Evolutionary conservation across 352 stramenopile species (phyloP).

Genomic region (Globisporangium sylvaticum): DNA sequence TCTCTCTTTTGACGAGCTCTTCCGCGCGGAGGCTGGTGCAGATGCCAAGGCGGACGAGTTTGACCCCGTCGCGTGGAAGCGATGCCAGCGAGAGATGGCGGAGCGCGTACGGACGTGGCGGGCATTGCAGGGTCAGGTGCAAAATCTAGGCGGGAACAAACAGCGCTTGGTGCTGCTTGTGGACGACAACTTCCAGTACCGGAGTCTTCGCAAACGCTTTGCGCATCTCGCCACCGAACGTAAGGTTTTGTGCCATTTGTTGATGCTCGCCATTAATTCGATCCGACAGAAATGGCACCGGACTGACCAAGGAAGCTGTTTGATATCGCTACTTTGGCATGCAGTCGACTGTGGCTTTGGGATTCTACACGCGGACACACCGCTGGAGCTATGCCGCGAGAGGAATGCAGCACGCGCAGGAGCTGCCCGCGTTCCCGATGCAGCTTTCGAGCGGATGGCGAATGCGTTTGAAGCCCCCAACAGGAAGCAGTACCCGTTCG

Average conservation of each 20-base stretch:
- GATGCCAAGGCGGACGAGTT: conserved; percentile 21
- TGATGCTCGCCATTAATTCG: not conserved
- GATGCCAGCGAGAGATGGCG: conserved; percentile 44
- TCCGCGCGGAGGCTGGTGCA: conserved; percentile 5
- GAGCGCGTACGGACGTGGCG: conserved; percentile 17
- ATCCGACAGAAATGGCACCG: not conserved
- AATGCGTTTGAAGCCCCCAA: conserved; percentile 39
- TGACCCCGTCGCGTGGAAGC: conserved; percentile 50
- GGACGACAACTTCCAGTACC: conserved; percentile 72
- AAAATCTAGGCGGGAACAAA: not conserved
- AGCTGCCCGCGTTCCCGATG: conserved; percentile 30
- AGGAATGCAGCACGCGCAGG: conserved; percentile 35
- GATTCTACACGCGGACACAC: conserved; percentile 33
- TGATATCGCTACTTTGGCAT: conserved; percentile 2
- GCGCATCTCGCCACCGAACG: conserved; percentile 44
- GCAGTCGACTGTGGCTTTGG: conserved; percentile 40
- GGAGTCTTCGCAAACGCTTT: conserved; percentile 68
- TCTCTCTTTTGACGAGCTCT: conserved; percentile 65
- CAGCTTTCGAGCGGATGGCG: conserved; percentile 47
- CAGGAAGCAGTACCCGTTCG: conserved; percentile 23
- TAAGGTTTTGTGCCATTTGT: conserved; percentile 14
- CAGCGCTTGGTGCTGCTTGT: conserved; percentile 42
- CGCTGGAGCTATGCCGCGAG: conserved; percentile 24
- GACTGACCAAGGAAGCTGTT: not conserved
- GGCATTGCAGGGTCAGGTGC: conserved; percentile 11